Base-by-base conservation (phyloP, 1,139 yeast genomes). In the Protomyces arabidopsidicola region DNA sequence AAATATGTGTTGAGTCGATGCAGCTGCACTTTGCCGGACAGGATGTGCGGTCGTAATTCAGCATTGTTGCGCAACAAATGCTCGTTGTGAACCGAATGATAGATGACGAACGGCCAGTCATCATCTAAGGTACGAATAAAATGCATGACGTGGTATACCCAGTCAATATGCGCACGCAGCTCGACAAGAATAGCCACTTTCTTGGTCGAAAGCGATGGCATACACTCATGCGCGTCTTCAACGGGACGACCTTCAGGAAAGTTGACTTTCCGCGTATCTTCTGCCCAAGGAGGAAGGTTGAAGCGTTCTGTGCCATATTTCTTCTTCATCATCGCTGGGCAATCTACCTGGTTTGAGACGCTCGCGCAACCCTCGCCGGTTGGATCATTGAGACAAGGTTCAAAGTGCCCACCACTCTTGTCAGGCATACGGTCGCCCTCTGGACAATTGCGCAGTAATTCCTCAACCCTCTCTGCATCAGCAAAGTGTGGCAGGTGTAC, bases 91-190 rank as follows among this genome's bases (percentile, higher is more conserved):
- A 10, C 8, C n/a, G 55, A 50, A 36, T 57, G 61, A 31, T 57
- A 57, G 22, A 57, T 50, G 20, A 53, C 24, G 16, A 57, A 48
- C 34, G 61, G 55, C 61, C 61, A 57, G 34, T 57, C 61, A 39
- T 57, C 55, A 8, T 35, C 55, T 10, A 57, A 51, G 3, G 38
- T 45, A 35, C 38, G 38, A 12, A 57, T 35, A 22, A 57, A 42
- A 55, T 57, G 55, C 24, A 57, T 16, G 18, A 57, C 8, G n/a
- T 39, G 55, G 10, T 53, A 54, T 22, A 57, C 55, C 22, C 51
- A 20, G 18, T 50, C 50, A 9, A 55, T 39, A 9, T 57, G 39
- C 18, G 22, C 16, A 31, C 61, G 50, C 34, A 51, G 34, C 51
- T 57, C 61, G 20, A 45, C 24, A 39, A 57, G 38, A 34, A 54